Base-by-base conservation (phyloP, 2,329 filamentous ascomycete genomes). In the Diaporthe nobilis region DNA sequence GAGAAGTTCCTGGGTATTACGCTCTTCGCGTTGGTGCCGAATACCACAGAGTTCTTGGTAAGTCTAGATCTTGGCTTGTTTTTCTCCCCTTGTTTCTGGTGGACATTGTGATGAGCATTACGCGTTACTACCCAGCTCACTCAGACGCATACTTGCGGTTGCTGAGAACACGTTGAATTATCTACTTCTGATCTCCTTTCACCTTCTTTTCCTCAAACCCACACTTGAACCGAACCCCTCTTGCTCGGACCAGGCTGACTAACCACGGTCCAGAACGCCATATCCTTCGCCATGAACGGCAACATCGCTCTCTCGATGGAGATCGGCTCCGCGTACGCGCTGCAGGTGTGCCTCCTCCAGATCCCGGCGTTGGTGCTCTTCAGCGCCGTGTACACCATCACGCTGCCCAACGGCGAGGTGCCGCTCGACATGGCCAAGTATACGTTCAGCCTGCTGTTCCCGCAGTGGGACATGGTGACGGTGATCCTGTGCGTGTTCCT, bases 241-340 rank as follows among this genome's bases (percentile, higher is more conserved):
- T 25, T 17, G 22, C 42, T 2, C 47, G 6, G 22, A 5, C 1
- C 51, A 57, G 42, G 12, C 20, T 20, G 22, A 49, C 75, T 75
- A 44, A 77, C 42, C 57, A 2, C 20, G 28, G 0, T 6, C 5
- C 53, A 95, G 92, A 99, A 99, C 85, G 97, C 96, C 83, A 99
- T 99, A 76, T 98, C 96, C 0, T 99, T 99, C 83, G 97, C 97
- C 72, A 99, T 99, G 96, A 98, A 99, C 82, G 97, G 97, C 76
- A 99, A 99, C 84, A 98, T 99, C 84, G 97, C 97, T 0, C 87
- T 99, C 25, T 98, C 95, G 51, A 99, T 99, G 97, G 97, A 99
- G 82, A 99, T 99, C 80, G 97, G 97, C 79, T 98, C 96, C 0
- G 96, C 96, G 2, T 99, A 99, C 82, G 97, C 97, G 2, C 88